Percentiles rank a stretch among this genome's conserved stretches.
phyloP scores from a whole-genome alignment of 1,139 yeast species.

The Petasospora fabianii region DNA sequence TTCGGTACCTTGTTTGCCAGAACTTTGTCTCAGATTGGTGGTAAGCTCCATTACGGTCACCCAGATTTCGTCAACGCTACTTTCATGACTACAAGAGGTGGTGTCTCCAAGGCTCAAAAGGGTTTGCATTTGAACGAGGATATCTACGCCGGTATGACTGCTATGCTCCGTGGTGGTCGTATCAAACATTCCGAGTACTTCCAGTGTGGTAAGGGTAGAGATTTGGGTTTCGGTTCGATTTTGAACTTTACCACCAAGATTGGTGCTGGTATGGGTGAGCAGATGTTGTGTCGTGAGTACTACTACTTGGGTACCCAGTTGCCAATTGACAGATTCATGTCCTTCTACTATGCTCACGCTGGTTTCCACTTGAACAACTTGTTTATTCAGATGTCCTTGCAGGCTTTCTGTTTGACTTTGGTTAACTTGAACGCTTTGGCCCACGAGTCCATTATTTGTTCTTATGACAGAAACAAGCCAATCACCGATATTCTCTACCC shows the following conservation, averaged over 20 bases:
- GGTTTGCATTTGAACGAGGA: constrained; percentile 98
- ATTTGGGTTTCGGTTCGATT: constrained; percentile 98
- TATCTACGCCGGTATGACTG: constrained; percentile 99
- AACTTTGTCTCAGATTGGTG: constrained; percentile 97
- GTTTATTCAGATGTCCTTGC: constrained; percentile 92
- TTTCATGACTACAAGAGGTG: constrained; percentile 97
- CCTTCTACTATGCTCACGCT: constrained; percentile 97
- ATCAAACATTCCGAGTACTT: constrained; percentile 98
- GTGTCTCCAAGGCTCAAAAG: constrained; percentile 98
- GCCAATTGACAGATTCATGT: constrained; percentile 94
- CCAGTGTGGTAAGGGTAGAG: constrained; percentile 99
- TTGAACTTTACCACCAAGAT: constrained; percentile 97
- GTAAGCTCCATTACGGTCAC: constrained; percentile 98
- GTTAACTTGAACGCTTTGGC: constrained; percentile 90
- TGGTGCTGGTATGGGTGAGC: constrained; percentile 99
- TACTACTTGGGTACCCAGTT: constrained; percentile 96
- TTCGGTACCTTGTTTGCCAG: constrained; percentile 98
- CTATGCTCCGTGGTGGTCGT: constrained; percentile 96
- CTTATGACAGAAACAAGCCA: constrained; percentile 80
- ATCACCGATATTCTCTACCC: constrained; percentile 83
- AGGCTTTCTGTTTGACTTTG: constrained; percentile 85
- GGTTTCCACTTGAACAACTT: constrained; percentile 98
- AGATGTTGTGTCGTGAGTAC: constrained; percentile 97
- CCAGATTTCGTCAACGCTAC: constrained; percentile 97
- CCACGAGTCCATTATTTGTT: constrained; percentile 84